Evolutionary conservation across 768 basidiomycete genomes (phyloP).

Genomic region (Serendipita sp.): DNA sequence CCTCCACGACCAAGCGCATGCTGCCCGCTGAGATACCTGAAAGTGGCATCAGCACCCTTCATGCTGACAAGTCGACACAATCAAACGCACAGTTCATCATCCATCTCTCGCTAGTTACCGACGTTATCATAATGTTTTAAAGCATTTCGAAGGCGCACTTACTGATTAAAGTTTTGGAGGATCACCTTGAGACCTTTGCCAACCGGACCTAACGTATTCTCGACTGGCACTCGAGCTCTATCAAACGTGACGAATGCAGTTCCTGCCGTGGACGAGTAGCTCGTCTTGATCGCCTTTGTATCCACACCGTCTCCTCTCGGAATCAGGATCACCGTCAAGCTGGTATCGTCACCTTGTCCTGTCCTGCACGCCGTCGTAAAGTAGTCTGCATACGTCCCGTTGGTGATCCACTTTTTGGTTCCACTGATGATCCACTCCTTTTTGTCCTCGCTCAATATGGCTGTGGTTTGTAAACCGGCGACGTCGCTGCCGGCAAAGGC

Average conservation of each 20-base stretch:
- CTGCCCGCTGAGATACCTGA: constrained; percentile 36
- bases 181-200: constrained; percentile 74
- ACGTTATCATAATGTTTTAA: constrained; percentile 28
- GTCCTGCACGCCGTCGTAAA: constrained; percentile 69
- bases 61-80: too few relatives aligned
- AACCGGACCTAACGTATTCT: constrained; percentile 75
- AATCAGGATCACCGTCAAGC: constrained; percentile 62
- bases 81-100: constrained; percentile 50
- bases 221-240: constrained; percentile 56
- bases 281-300: constrained; percentile 82
- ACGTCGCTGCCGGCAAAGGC: constrained; percentile 88
- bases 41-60: neutral
- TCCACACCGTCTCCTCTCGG: constrained; percentile 54
- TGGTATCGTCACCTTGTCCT: constrained; percentile 32
- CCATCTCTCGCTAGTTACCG: constrained; percentile 81
- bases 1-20: constrained; percentile 72
- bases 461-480: constrained; percentile 68
- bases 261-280: constrained; percentile 83
- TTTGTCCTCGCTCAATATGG: constrained; percentile 37
- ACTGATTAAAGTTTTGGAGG: constrained; percentile 22
- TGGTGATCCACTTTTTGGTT: constrained; percentile 95
- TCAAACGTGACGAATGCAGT: constrained; percentile 62
- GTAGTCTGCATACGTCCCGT: constrained; percentile 63
- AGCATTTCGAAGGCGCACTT: constrained; percentile 15
- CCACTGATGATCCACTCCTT: constrained; percentile 71